Evolutionary conservation across 768 basidiomycete genomes (phyloP), one percentile per base, ranked within the genome.

Genomic region (Kwoniella bestiolae): DNA sequence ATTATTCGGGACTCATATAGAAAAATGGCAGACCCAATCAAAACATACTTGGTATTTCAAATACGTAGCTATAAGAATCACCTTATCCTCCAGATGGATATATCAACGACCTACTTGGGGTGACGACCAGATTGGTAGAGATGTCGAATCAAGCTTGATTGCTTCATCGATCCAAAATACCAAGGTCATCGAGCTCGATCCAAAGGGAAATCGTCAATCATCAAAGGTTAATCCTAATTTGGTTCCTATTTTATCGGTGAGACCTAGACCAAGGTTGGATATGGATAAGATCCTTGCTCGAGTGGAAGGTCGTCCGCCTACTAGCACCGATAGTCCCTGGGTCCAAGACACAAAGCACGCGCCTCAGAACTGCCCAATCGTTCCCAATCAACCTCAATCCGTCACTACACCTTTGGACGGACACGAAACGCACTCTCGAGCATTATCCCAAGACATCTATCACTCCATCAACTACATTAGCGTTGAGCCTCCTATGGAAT

Each of bases 11-110:
- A 6, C 7, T 53, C 9, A 25, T 2, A 16, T 14, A 53, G 51
- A 2, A n/a, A 35, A 56, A 56, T 56, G 53, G 53, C 53, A 56
- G 21, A 18, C 21, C n/a, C 18, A 31, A 3, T n/a, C 23, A 25
- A 32, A 16, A 21, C 21, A 56, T 35, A 56, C 34, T 14, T 56
- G 53, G 53, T 38, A 56, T 35, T 56, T 56, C 53, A 21, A 38
- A 34, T 56, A 34, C 5, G 14, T 56, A 21, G 29, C 53, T 1
- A 16, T 59, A 18, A 29, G 34, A 26, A n/a, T 5, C n/a, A 34
- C 14, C 5, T 6, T 28, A 8, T 16, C 18, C 2, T 21, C 25
- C 29, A 18, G 4, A 18, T 47, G 50, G 25, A 32, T 12, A 2
- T 41, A 41, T 41, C 12, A 3, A 11, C 12, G 18, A 41, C 18